Evolutionary conservation across 345 rosid species (phyloP).

Genomic region (Eucalyptus victrix): DNA sequence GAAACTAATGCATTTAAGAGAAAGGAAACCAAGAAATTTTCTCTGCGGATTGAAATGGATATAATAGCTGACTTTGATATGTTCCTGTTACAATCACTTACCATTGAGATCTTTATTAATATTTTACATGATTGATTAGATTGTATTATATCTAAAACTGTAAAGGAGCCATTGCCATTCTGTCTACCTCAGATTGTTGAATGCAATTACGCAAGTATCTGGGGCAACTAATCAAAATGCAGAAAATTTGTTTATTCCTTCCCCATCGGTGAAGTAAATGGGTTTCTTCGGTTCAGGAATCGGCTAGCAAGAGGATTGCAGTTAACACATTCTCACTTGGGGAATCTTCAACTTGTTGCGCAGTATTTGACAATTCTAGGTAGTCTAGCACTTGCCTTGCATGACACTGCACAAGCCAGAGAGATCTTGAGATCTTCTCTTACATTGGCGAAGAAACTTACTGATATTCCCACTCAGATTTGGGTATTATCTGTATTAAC

Average conservation of each 20-base stretch:
- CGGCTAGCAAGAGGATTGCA: constrained; percentile 93
- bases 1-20: background rate
- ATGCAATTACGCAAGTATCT: background rate
- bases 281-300: constrained; percentile 37
- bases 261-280: background rate
- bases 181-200: background rate
- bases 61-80: background rate
- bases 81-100: background rate
- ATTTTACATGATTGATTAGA: background rate
- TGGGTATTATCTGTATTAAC: constrained; percentile 90
- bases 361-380: constrained; percentile 92
- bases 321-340: constrained; percentile 79
- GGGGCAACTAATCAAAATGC: background rate
- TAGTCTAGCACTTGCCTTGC: constrained; percentile 82
- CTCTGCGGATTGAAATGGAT: background rate
- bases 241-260: background rate
- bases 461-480: constrained; percentile 88
- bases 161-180: background rate
- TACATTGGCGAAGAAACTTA: constrained; percentile 82
- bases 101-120: background rate
- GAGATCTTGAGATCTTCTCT: constrained; percentile 92
- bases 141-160: background rate
- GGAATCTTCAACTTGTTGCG: constrained; percentile 94
- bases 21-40: background rate
- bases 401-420: constrained; percentile 86